Conservation (phyloP, 23 red algal genomes). For the Gracilariopsis chorda region DNA sequence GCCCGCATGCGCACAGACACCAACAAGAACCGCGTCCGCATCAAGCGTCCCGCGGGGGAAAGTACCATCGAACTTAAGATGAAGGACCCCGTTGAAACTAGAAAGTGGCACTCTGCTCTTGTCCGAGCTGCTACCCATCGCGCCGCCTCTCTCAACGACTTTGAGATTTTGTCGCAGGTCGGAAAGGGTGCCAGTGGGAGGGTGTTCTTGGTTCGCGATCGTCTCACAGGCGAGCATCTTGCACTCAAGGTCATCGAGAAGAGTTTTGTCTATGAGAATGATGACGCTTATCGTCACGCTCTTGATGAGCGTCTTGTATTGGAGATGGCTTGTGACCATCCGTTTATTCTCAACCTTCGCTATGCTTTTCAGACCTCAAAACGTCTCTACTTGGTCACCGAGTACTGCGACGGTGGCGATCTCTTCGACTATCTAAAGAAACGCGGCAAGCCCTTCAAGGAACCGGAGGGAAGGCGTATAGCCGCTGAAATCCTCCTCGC, state of each 20-base stretch:
- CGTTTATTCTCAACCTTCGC: slow-evolving; percentile 83
- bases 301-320: slow-evolving; percentile 91
- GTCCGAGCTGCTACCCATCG: slow-evolving; percentile 45
- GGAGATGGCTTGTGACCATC: slow-evolving; percentile 87
- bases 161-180: slow-evolving; percentile 80
- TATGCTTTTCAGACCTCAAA: slow-evolving; percentile 91
- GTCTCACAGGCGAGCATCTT: slow-evolving; percentile 54
- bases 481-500: slow-evolving; percentile 85
- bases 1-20: slow-evolving; percentile 43
- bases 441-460: slow-evolving; percentile 69
- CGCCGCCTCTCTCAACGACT: slow-evolving; percentile 64
- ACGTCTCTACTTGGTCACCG: slow-evolving; percentile 88
- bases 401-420: slow-evolving; percentile 90
- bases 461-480: slow-evolving; percentile 55
- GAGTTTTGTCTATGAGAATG: slow-evolving; percentile 70
- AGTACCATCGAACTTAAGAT: slow-evolving; percentile 49
- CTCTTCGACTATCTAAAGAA: slow-evolving; percentile 84
- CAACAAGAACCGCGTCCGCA: slow-evolving; percentile 40
- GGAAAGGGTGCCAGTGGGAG: slow-evolving; percentile 77
- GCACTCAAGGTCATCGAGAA: slow-evolving; percentile 95
- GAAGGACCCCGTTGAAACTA: slow-evolving; percentile 36
- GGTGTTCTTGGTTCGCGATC: slow-evolving; percentile 75
- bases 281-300: slow-evolving; percentile 76
- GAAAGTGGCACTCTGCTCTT: slow-evolving; percentile 59
- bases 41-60: slow-evolving; percentile 33